These are phyloP conservation scores for Scedosporium boydii DNA, from an alignment of 2,329 filamentous ascomycete species.

Conservation along the genomic window DNA sequence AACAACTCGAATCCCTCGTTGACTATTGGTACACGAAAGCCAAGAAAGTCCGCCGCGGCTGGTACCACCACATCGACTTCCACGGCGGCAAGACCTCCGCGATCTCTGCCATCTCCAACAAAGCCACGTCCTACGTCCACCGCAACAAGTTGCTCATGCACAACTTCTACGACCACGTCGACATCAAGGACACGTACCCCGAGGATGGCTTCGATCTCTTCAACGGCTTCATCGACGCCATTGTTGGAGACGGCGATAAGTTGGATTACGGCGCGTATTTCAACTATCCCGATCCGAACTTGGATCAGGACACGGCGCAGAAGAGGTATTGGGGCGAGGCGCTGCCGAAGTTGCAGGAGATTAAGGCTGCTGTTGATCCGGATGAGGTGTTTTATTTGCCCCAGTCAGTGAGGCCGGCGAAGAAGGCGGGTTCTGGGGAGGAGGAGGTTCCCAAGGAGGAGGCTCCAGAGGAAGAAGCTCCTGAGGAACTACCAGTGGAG, in stretches of 20 bases:
- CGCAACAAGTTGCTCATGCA: conserved; percentile 38
- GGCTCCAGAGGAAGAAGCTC: neutral
- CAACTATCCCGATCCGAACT: conserved; percentile 28
- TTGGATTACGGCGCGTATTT: conserved; percentile 29
- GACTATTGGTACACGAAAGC: conserved; percentile 12
- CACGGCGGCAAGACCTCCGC: conserved; percentile 25
- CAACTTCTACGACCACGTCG: conserved; percentile 35
- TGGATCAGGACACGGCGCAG: conserved; percentile 23
- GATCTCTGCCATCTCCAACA: conserved; percentile 17
- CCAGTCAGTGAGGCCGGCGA: conserved; percentile 15
- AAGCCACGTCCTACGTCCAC: conserved; percentile 26
- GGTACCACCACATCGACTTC: conserved; percentile 17
- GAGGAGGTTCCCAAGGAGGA: neutral
- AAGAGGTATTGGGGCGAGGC: conserved; percentile 25
- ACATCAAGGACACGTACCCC: conserved; percentile 20
- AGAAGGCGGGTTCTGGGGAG: neutral
- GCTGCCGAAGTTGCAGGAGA: conserved; percentile 19
- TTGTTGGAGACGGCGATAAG: conserved; percentile 18
- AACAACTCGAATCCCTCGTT: conserved; percentile 14
- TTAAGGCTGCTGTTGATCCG: conserved; percentile 28
- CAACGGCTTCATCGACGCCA: conserved; percentile 22
- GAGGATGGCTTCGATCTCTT: conserved; percentile 23
- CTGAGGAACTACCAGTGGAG: neutral
- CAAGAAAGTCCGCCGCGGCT: conserved; percentile 7
- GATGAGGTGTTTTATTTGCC: conserved; percentile 29